Conservation (phyloP, 169 alveolate genomes). For the Plasmodium billcollinsi region DNA sequence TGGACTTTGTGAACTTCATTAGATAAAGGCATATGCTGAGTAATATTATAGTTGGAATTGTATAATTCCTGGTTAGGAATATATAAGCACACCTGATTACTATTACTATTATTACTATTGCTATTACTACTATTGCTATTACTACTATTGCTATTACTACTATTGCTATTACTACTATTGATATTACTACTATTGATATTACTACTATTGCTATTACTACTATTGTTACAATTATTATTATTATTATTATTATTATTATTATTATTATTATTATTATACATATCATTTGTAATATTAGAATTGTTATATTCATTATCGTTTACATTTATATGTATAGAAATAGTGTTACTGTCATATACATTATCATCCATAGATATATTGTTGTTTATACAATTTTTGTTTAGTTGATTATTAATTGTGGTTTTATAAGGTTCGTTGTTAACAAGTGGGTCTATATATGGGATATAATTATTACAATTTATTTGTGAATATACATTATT, state of each 20-base stretch:
- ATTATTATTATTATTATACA: not conserved
- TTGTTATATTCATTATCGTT: not conserved
- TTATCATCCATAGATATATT: slow-evolving; percentile 9
- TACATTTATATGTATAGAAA: not conserved
- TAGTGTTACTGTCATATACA: slow-evolving; percentile 1
- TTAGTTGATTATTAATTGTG: not conserved
- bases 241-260: not conserved
- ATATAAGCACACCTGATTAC: not conserved
- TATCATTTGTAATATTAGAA: slow-evolving; percentile 3
- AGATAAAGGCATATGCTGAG: no score
- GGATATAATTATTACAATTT: slow-evolving; percentile 8
- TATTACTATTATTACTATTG: not conserved
- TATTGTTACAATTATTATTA: no score
- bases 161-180: not conserved
- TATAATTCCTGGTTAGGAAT: not conserved
- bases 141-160: not conserved
- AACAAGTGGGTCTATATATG: slow-evolving; percentile 20
- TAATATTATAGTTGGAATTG: no score
- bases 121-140: not conserved
- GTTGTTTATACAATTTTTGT: slow-evolving; percentile 14
- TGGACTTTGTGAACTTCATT: no score
- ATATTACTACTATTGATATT: not conserved
- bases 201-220: no score
- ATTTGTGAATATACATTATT: slow-evolving; percentile 8
- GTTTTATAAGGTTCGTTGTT: not conserved